These are phyloP conservation scores for Ormosia semicastrata DNA, from an alignment of 306 rosid species.

Conservation along the genomic window DNA sequence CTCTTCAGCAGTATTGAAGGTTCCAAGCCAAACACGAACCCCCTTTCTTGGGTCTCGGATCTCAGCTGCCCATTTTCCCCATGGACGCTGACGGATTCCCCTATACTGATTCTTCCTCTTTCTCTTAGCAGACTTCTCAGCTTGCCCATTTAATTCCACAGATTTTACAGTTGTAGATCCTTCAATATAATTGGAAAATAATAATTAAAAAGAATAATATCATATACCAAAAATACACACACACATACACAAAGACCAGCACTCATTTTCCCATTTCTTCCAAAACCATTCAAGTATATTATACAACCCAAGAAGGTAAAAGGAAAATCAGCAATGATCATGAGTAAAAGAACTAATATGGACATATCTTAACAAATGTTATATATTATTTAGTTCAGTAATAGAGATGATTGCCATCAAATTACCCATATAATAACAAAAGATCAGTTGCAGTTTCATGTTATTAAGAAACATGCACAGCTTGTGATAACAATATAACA, in stretches of 20 bases:
- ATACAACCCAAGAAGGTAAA: neutral
- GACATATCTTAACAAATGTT: neutral
- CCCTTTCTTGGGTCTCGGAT: constrained; percentile 97
- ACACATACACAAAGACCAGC: neutral
- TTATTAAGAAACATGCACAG: neutral
- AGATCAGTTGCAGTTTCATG: neutral
- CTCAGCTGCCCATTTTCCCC: constrained; percentile 99
- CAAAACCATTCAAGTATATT: neutral
- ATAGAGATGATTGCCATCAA: neutral
- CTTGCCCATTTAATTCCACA: constrained; percentile 49
- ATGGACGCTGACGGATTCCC: constrained; percentile 97
- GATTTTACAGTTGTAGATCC: constrained; percentile 53
- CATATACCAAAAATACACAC: neutral
- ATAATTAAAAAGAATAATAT: neutral
- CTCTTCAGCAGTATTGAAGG: constrained; percentile 96
- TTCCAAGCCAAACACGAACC: constrained; percentile 98
- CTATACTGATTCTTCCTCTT: constrained; percentile 88
- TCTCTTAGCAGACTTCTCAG: constrained; percentile 68
- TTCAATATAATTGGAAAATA: constrained; percentile 26
- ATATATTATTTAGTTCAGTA: neutral
- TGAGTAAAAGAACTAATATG: neutral
- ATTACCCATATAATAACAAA: neutral
- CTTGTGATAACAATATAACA: neutral
- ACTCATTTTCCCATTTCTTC: neutral
- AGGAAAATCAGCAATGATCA: neutral